Base-by-base conservation (phyloP, 352 stramenopile genomes). In the Paralagenidium karlingii region DNA sequence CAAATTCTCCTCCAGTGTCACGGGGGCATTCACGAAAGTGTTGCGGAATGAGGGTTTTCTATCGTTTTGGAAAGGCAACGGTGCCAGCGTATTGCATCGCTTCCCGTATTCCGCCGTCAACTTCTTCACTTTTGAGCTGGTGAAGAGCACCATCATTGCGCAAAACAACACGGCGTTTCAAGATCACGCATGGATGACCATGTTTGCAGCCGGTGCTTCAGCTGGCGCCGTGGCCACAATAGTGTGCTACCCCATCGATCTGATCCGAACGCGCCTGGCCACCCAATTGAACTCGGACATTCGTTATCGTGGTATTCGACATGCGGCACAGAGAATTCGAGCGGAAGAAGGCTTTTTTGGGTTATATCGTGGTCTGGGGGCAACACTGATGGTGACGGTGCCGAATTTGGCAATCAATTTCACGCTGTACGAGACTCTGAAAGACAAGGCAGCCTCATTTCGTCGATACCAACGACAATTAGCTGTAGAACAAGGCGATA, bases 51-150 rank as follows among this genome's bases (percentile, higher is more conserved):
- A 96, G 53, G 93, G 93, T 8, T 54, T 90, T 10, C 45, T 85
- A 11, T 79, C 84, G 40, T 70, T 98, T 9, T 98, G 93, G 93
- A 97, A 96, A 47, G 93, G 93, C 36, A 98, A 98, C 49, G 91
- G 90, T 21, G 94, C 91, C 18, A 96, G 84, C 24, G 87, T 97
- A 9, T 52, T 98, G 21, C 93, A 98, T 59, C 76, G 93, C 13
- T 97, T 98, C 60, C 93, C 93, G 34, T 98, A 97, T 58, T 96
- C 84, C 30, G 93, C 89, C 0, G 95, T 97, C 46, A 97, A 98
- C 45, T 98, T 98, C 58, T 96, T 90, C 53, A 90, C 89, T 28
- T 98, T 96, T 47, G 93, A 98, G 61, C 73, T 86, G 70, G 47
- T 92, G 68, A 88, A 80, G 74, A 65, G 67, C 57, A 49, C 53